Evolutionary conservation across 2,329 filamentous ascomycete species (phyloP).

Genomic region (Aureobasidium zeae): DNA sequence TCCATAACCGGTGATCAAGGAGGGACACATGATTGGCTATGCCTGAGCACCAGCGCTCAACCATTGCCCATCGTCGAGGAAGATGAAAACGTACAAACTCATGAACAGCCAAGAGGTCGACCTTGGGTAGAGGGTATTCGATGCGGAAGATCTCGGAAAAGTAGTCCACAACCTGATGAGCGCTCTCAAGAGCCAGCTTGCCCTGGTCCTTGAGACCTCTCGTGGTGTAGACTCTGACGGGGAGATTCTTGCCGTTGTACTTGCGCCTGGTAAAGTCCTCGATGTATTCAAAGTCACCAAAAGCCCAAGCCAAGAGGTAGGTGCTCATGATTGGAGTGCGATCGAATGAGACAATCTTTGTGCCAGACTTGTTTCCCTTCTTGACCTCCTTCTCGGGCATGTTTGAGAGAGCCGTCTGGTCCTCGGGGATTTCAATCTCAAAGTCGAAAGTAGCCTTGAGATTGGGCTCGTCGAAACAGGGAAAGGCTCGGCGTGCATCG

Average conservation of each 20-base stretch:
- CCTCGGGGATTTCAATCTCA: constrained; percentile 79
- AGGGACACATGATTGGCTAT: too few species aligned
- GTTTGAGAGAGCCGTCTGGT: constrained; percentile 84
- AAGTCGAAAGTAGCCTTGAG: constrained; percentile 95
- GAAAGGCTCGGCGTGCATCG: constrained; percentile 88
- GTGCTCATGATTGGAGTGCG: constrained; percentile 82
- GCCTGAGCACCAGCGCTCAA: too few species aligned
- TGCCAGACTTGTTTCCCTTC: constrained; percentile 56
- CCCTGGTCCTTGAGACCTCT: constrained; percentile 90
- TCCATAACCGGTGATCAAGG: too few species aligned
- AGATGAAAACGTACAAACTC: constrained; percentile 60
- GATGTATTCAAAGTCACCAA: constrained; percentile 94
- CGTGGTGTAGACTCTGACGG: constrained; percentile 92
- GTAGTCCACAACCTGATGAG: constrained; percentile 87
- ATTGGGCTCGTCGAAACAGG: constrained; percentile 96
- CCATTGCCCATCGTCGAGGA: background rate
- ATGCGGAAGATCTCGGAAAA: constrained; percentile 93
- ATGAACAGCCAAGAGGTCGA: constrained; percentile 81
- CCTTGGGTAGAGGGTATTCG: constrained; percentile 87
- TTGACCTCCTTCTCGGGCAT: constrained; percentile 76
- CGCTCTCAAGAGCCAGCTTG: constrained; percentile 78
- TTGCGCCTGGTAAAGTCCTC: constrained; percentile 82
- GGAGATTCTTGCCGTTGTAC: constrained; percentile 84
- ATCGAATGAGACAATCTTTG: constrained; percentile 66
- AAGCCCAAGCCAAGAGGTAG: constrained; percentile 83